phyloP scores from a whole-genome alignment of 768 basidiomycete genomes.

The Hericium alpestre region DNA sequence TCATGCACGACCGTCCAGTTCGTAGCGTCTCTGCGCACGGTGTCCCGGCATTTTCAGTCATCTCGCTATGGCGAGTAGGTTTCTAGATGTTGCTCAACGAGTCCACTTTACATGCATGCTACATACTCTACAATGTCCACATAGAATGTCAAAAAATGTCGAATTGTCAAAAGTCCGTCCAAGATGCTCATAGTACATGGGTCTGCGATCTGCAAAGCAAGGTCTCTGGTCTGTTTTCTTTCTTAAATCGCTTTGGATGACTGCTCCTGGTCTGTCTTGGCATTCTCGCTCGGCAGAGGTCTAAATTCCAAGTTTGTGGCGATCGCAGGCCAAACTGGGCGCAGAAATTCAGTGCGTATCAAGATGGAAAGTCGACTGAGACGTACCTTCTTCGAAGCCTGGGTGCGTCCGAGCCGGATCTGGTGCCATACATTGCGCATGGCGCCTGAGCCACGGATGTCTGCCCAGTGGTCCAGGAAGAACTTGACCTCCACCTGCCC shows the following conservation, averaged over 20 bases:
- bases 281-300: not conserved
- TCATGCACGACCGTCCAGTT: too few relatives aligned
- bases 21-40: too few relatives aligned
- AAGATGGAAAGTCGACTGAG: not conserved
- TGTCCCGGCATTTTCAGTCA: too few relatives aligned
- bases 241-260: not conserved
- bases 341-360: not conserved
- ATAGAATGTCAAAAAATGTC: too few relatives aligned
- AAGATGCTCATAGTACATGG: too few relatives aligned
- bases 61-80: too few relatives aligned
- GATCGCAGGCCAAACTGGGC: not conserved
- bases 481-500: conserved; percentile 58
- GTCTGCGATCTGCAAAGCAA: too few relatives aligned
- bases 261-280: not conserved
- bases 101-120: too few relatives aligned
- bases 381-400: conserved; percentile 76
- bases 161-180: too few relatives aligned
- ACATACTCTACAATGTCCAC: too few relatives aligned
- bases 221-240: not conserved
- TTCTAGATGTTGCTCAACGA: too few relatives aligned
- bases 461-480: conserved; percentile 74
- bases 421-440: conserved; percentile 82
- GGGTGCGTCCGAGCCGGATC: conserved; percentile 73
- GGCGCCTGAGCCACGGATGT: conserved; percentile 72
- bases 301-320: not conserved